phyloP scores from a whole-genome alignment of 192 early-diverging fungal species.

The Podila verticillata region DNA sequence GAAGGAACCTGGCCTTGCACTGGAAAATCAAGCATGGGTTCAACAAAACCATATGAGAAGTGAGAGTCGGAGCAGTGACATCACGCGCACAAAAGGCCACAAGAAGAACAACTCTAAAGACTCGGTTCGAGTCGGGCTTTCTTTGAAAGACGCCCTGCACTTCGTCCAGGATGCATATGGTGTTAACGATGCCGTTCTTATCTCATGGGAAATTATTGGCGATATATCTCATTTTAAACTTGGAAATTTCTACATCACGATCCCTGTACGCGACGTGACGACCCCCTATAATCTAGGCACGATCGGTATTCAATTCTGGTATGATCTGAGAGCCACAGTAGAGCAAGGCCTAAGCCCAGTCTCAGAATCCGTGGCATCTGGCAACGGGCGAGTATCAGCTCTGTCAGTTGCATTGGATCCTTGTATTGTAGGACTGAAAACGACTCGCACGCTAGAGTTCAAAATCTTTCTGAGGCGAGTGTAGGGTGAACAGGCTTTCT shows the following conservation, averaged over 20 bases:
- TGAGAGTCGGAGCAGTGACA: conserved; percentile 19
- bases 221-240: conserved; percentile 11
- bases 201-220: conserved; percentile 20
- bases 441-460: conserved; percentile 19
- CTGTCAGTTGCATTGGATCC: not conserved
- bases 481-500: no score
- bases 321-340: conserved; percentile 17
- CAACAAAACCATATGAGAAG: conserved; percentile 23
- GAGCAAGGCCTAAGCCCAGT: conserved; percentile 15
- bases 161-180: conserved; percentile 20
- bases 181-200: conserved; percentile 17
- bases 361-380: conserved; percentile 12
- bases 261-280: conserved; percentile 4
- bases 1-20: conserved; percentile 17
- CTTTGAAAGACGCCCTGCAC: conserved; percentile 30
- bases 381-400: not conserved
- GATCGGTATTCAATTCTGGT: conserved; percentile 2
- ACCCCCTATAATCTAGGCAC: conserved; percentile 8
- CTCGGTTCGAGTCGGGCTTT: conserved; percentile 27
- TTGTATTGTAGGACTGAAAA: conserved; percentile 3
- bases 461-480: conserved; percentile 15
- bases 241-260: conserved; percentile 9
- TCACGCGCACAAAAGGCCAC: conserved; percentile 20
- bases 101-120: conserved; percentile 34
- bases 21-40: conserved; percentile 20